Conservation (phyloP, 2,329 filamentous ascomycete species). For the Penicillium sp. region DNA sequence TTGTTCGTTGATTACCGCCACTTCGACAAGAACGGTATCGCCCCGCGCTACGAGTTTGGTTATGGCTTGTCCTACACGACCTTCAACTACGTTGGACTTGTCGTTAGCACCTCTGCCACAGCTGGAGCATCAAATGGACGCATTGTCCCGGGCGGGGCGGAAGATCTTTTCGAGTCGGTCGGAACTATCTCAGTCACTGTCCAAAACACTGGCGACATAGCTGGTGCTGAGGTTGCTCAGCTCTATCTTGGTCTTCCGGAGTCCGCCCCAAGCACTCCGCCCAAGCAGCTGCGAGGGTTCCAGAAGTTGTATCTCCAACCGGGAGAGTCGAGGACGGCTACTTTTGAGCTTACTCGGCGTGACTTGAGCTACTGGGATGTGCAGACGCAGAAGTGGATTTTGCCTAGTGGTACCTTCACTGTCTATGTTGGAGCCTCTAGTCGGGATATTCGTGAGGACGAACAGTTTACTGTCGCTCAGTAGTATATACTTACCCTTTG, state of each 20-base stretch:
- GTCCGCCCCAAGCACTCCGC: slow-evolving; percentile 15
- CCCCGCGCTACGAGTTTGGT: slow-evolving; percentile 57
- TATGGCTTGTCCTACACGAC: slow-evolving; percentile 58
- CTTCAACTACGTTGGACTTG: slow-evolving; percentile 51
- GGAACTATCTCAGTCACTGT: slow-evolving; percentile 50
- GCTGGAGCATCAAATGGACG: slow-evolving; percentile 4
- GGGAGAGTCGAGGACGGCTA: slow-evolving; percentile 41
- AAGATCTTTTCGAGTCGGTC: slow-evolving; percentile 55
- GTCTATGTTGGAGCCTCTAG: slow-evolving; percentile 26
- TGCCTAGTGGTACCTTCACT: slow-evolving; percentile 24
- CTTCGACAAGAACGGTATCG: slow-evolving; percentile 52
- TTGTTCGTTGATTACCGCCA: slow-evolving; percentile 57
- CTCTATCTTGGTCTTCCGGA: slow-evolving; percentile 55
- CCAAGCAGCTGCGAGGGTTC: slow-evolving; percentile 52
- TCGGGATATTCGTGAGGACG: slow-evolving; percentile 20
- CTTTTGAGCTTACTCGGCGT: slow-evolving; percentile 47
- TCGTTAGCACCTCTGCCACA: slow-evolving; percentile 52
- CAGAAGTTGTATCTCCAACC: slow-evolving; percentile 49
- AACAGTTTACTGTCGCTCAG: slow-evolving; percentile 4
- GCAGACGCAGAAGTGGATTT: slow-evolving; percentile 33
- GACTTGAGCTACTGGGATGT: slow-evolving; percentile 42
- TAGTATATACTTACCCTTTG: neutral
- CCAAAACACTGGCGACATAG: slow-evolving; percentile 51
- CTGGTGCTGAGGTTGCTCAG: slow-evolving; percentile 55
- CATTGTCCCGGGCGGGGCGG: slow-evolving; percentile 47